These are phyloP conservation scores for Xylariaceae sp. DNA, from an alignment of 2,329 filamentous ascomycete species.

Conservation along the genomic window DNA sequence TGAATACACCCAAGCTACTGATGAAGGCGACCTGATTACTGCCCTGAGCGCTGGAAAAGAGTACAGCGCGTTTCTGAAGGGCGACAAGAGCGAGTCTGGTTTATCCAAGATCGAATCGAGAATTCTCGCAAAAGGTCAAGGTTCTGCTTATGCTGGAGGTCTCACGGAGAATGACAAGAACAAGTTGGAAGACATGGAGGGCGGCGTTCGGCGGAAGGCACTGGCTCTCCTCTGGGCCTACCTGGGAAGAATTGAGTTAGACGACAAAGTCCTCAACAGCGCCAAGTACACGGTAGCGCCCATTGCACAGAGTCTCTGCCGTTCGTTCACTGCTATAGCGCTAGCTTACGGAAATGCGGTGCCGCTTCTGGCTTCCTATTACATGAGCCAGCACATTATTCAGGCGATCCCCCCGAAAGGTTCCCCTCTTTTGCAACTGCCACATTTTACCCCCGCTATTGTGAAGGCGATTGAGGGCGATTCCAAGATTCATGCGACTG, in stretches of 20 bases:
- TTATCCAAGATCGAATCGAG: conserved; percentile 79
- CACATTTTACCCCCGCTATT: conserved; percentile 68
- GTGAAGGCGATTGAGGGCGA: conserved; percentile 67
- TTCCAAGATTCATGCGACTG: conserved; percentile 65
- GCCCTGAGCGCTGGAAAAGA: conserved; percentile 84
- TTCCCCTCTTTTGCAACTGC: conserved; percentile 87
- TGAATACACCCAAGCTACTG: conserved; percentile 81
- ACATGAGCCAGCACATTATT: conserved; percentile 77
- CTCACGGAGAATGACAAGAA: conserved; percentile 69
- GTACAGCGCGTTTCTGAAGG: conserved; percentile 69
- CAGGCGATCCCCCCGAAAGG: conserved; percentile 80
- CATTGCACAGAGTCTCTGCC: conserved; percentile 76
- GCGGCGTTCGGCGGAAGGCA: conserved; percentile 74
- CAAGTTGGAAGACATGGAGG: conserved; percentile 74
- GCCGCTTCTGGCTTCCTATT: conserved; percentile 77
- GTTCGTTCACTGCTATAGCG: conserved; percentile 79
- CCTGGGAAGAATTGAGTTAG: conserved; percentile 79
- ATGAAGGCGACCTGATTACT: conserved; percentile 71
- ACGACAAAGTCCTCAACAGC: conserved; percentile 69
- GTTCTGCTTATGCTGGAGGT: conserved; percentile 48
- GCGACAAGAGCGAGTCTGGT: conserved; percentile 72
- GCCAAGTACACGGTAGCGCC: conserved; percentile 88
- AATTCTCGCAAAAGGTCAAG: conserved; percentile 59
- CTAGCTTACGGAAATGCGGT: conserved; percentile 80
- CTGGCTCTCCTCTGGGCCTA: conserved; percentile 93